These are phyloP conservation scores for Erodium maritimum DNA, from an alignment of 345 rosid species.

Conservation along the genomic window DNA sequence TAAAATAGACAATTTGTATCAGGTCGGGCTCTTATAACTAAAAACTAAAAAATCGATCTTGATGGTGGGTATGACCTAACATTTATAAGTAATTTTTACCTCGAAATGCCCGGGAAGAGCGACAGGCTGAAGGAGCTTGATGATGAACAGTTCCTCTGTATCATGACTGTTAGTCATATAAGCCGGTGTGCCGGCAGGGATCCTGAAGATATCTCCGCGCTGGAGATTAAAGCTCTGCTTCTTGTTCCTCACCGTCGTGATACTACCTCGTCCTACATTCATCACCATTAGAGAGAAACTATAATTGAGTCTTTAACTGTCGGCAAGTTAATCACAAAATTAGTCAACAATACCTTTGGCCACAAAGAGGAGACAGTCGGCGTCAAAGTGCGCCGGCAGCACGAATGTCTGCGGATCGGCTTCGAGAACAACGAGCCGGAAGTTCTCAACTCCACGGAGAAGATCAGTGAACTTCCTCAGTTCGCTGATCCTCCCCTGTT, in stretches of 20 bases:
- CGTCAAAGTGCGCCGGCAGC: conserved; percentile 30
- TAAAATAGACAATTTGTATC: too few species aligned
- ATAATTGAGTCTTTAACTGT: neutral
- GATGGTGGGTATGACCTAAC: neutral
- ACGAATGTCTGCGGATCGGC: conserved; percentile 25
- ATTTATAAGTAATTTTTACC: conserved; percentile 7
- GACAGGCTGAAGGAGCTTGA: conserved; percentile 23
- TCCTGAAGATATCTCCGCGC: conserved; percentile 23
- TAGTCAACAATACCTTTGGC: conserved; percentile 28
- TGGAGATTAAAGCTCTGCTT: conserved; percentile 23
- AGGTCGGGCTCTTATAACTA: too few species aligned
- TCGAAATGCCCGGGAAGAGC: conserved; percentile 24
- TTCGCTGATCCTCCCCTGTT: conserved; percentile 22
- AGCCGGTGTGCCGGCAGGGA: conserved; percentile 25
- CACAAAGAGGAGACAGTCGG: conserved; percentile 25
- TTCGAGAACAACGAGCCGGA: conserved; percentile 18
- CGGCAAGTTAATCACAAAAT: too few species aligned
- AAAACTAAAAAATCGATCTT: neutral
- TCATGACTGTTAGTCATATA: conserved; percentile 29
- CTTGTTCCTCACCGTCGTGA: conserved; percentile 20
- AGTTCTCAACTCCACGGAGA: conserved; percentile 29
- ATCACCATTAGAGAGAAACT: neutral
- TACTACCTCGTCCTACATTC: conserved; percentile 30
- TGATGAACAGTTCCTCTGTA: conserved; percentile 21
- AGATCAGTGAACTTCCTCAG: conserved; percentile 29